phyloP scores from a whole-genome alignment of 2,329 filamentous ascomycete species.

The Thelonectria blattea region DNA sequence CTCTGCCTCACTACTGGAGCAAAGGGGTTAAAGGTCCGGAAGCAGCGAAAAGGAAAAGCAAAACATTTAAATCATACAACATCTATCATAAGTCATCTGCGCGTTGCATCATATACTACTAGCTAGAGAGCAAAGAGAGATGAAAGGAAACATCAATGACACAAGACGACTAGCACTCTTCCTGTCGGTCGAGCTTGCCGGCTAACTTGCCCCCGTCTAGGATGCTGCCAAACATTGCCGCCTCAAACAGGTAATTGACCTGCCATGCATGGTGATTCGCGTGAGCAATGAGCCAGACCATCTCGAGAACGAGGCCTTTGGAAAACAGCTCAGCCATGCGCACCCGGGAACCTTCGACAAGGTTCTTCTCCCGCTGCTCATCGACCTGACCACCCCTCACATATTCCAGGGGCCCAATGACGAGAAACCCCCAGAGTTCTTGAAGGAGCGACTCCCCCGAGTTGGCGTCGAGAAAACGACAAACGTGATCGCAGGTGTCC shows the following conservation, averaged over 20 bases:
- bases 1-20: too few species aligned
- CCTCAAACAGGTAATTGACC: constrained; percentile 41
- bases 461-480: constrained; percentile 11
- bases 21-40: too few species aligned
- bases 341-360: constrained; percentile 28
- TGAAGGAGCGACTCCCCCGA: constrained; percentile 23
- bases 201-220: constrained; percentile 38
- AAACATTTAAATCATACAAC: too few species aligned
- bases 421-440: constrained; percentile 30
- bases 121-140: too few species aligned
- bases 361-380: constrained; percentile 16
- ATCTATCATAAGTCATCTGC: too few species aligned
- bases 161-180: constrained; percentile 8
- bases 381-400: constrained; percentile 24
- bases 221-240: constrained; percentile 44
- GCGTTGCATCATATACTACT: too few species aligned
- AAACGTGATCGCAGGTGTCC: constrained; percentile 29
- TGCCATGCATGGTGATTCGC: constrained; percentile 40
- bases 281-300: constrained; percentile 36
- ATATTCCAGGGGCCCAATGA: constrained; percentile 25
- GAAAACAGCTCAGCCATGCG: constrained; percentile 35
- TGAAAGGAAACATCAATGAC: too few species aligned
- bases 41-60: too few species aligned
- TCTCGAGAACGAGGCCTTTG: constrained; percentile 26
- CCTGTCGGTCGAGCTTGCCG: constrained; percentile 40